Evolutionary conservation across 805 yeast genomes (phyloP).

Genomic region (Candida manassasensis): DNA sequence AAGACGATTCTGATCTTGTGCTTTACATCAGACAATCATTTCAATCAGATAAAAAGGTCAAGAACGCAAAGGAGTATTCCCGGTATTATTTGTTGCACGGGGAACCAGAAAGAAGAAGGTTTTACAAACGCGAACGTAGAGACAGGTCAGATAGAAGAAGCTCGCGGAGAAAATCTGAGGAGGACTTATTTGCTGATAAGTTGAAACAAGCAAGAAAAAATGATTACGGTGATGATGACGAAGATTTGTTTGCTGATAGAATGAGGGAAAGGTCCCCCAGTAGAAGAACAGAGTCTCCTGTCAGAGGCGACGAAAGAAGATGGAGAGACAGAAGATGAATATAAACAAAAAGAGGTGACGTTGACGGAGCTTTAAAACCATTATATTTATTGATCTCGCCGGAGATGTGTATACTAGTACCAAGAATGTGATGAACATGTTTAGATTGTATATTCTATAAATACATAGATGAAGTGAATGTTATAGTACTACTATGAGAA

Average conservation of each 20-base stretch:
- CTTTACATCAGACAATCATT: constrained; percentile 48
- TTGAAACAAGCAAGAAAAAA: constrained; percentile 8
- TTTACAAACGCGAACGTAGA: constrained; percentile 8
- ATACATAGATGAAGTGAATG: constrained; percentile 6
- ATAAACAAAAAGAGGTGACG: neutral
- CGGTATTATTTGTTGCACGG: constrained; percentile 67
- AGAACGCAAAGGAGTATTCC: constrained; percentile 53
- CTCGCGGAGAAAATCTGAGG: constrained; percentile 12
- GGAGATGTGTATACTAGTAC: neutral
- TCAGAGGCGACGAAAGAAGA: constrained; percentile 5
- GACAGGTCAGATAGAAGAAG: constrained; percentile 9
- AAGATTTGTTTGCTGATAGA: constrained; percentile 25
- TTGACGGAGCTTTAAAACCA: neutral
- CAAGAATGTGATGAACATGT: neutral
- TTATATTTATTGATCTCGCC: neutral
- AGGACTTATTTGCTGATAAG: constrained; percentile 34
- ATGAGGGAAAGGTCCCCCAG: constrained; percentile 16
- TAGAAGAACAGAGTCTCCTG: constrained; percentile 4
- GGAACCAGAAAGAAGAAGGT: constrained; percentile 52
- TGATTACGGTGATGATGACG: constrained; percentile 7
- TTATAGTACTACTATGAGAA: too few relatives aligned
- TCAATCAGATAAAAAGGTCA: constrained; percentile 51
- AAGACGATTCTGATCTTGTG: constrained; percentile 32
- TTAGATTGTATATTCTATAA: constrained; percentile 1
- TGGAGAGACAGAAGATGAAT: constrained; percentile 9